Percentiles rank a stretch among this genome's conserved stretches.
Conservation (phyloP, 306 rosid species). For the Phaseolus lunatus region DNA sequence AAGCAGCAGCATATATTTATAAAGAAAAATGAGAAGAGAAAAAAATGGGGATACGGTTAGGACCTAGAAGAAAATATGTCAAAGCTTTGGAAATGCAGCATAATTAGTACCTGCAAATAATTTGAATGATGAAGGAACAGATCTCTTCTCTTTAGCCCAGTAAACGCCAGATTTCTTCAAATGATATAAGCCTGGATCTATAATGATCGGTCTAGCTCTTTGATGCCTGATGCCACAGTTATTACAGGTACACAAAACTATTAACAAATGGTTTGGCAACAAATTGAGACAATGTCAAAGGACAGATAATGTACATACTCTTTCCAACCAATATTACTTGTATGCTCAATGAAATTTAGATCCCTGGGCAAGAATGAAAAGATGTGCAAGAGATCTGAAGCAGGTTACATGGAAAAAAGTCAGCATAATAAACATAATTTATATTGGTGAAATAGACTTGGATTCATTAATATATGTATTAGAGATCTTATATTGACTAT, state of each 20-base stretch:
- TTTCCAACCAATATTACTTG: conserved; percentile 91
- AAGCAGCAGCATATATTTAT: background rate
- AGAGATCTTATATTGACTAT: too few species aligned
- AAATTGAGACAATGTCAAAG: conserved; percentile 31
- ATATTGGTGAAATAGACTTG: conserved; percentile 15
- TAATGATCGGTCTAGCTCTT: conserved; percentile 81
- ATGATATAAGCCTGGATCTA: conserved; percentile 91
- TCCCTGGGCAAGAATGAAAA: conserved; percentile 90
- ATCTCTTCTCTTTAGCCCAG: conserved; percentile 92
- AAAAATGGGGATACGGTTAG: background rate
- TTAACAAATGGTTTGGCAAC: conserved; percentile 22
- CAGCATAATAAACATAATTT: conserved; percentile 40
- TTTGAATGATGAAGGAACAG: conserved; percentile 89
- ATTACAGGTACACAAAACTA: conserved; percentile 31
- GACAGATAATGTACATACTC: conserved; percentile 66
- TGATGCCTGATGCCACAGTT: conserved; percentile 57
- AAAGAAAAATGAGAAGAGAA: background rate
- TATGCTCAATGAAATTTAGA: conserved; percentile 85
- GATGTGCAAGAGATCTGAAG: conserved; percentile 83
- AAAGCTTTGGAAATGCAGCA: background rate
- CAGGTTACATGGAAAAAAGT: conserved; percentile 38
- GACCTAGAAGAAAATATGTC: background rate
- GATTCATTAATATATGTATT: background rate
- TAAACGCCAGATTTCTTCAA: conserved; percentile 81
- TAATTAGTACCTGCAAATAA: conserved; percentile 71